Conservation (phyloP, 176 grass and related monocot species). For the Thinopyrum elongatum region DNA sequence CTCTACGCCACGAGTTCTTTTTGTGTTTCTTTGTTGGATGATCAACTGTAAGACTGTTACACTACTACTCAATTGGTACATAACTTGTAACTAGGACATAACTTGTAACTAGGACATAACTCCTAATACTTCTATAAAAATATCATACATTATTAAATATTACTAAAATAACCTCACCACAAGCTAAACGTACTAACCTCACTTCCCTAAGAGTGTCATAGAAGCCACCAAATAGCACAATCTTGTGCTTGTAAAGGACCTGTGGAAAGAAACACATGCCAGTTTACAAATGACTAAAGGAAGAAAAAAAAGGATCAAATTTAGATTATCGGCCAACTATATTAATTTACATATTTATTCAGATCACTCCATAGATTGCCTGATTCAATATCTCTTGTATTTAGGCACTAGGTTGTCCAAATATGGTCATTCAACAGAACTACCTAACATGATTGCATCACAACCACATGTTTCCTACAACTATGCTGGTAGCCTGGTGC, state of each 20-base stretch:
- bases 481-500: not conserved
- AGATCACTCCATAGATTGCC: not conserved
- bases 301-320: not conserved
- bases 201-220: slow-evolving; percentile 99
- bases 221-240: slow-evolving; percentile 96
- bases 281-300: not conserved
- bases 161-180: slow-evolving; percentile 23
- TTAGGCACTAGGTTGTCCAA: not conserved
- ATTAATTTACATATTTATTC: not conserved
- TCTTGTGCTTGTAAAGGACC: slow-evolving; percentile 99
- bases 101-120: slow-evolving; percentile 2
- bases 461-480: slow-evolving; percentile 1
- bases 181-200: slow-evolving; percentile 55
- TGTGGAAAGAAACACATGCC: slow-evolving; percentile 40
- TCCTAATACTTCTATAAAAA: not conserved
- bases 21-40: slow-evolving; percentile 9
- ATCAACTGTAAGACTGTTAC: slow-evolving; percentile 17
- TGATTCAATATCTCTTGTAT: not conserved
- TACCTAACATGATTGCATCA: not conserved
- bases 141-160: slow-evolving; percentile 1
- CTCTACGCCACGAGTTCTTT: not conserved
- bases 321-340: not conserved
- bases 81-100: slow-evolving; percentile 3
- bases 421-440: not conserved
- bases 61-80: not conserved